These are phyloP conservation scores for Leishmania arabica DNA, from an alignment of 208 protist species.

Conservation along the genomic window DNA sequence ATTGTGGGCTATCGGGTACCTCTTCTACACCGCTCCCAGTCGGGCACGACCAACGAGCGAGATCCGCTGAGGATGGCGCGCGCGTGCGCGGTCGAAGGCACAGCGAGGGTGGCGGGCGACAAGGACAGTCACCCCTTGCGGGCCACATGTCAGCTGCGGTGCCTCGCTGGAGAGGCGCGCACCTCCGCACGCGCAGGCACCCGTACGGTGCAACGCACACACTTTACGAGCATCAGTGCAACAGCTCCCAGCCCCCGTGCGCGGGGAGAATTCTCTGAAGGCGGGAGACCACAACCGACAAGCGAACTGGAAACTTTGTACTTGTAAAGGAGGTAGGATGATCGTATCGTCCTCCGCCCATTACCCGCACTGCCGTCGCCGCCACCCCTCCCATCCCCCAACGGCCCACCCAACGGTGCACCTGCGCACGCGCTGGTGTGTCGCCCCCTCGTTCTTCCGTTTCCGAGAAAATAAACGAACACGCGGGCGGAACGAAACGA, in stretches of 20 bases:
- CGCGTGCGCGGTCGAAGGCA: neutral
- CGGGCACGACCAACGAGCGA: slow-evolving; percentile 58
- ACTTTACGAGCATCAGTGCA: neutral
- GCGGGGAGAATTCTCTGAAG: too few relatives aligned
- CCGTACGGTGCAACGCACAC: neutral
- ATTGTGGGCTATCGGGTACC: slow-evolving; percentile 53
- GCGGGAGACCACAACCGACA: too few relatives aligned
- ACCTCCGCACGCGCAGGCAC: neutral
- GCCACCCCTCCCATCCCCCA: too few relatives aligned
- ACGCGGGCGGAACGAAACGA: neutral
- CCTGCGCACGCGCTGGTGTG: too few relatives aligned
- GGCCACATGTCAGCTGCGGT: neutral
- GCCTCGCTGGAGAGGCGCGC: neutral
- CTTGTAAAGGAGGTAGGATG: too few relatives aligned
- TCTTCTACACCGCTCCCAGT: slow-evolving; percentile 83
- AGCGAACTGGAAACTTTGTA: too few relatives aligned
- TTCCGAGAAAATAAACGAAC: too few relatives aligned
- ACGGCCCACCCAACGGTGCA: too few relatives aligned
- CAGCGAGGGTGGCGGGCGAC: neutral
- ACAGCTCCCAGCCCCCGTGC: too few relatives aligned
- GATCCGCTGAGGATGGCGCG: slow-evolving; percentile 41
- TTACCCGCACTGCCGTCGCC: too few relatives aligned
- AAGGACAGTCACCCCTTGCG: neutral
- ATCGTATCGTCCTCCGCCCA: too few relatives aligned
- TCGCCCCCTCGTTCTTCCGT: too few relatives aligned